Conservation (phyloP, 805 yeast species). For the Sungouiella blattae region DNA sequence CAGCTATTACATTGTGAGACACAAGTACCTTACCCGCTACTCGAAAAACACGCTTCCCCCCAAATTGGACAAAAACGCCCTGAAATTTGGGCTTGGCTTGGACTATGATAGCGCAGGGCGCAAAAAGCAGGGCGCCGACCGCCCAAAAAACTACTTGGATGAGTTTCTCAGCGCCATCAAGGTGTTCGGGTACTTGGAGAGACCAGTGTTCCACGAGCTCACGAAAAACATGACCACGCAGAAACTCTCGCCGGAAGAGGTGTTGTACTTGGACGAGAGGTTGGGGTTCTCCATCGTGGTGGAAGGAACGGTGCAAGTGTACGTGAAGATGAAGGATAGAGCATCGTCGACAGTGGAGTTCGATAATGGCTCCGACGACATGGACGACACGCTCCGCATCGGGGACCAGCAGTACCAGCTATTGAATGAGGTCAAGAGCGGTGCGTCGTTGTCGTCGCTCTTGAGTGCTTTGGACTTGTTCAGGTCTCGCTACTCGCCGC, state of each 20-base stretch:
- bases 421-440: constrained; percentile 75
- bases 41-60: constrained; percentile 36
- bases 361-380: constrained; percentile 24
- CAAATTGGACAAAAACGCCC: constrained; percentile 33
- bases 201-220: constrained; percentile 86
- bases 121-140: constrained; percentile 18
- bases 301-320: constrained; percentile 84
- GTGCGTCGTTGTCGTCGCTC: constrained; percentile 80
- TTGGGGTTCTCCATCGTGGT: constrained; percentile 90
- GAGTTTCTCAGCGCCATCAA: constrained; percentile 88
- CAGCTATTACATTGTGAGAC: constrained; percentile 51
- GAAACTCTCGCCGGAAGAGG: constrained; percentile 72
- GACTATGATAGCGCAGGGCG: constrained; percentile 42
- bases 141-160: constrained; percentile 70
- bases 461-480: constrained; percentile 77
- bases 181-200: constrained; percentile 89
- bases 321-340: constrained; percentile 45
- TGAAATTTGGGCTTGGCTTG: constrained; percentile 19
- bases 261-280: constrained; percentile 66
- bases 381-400: constrained; percentile 43
- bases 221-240: constrained; percentile 91
- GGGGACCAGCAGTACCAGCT: constrained; percentile 67
- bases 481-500: constrained; percentile 17
- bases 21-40: constrained; percentile 60
- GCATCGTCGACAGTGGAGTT: constrained; percentile 10